Evolutionary conservation across 2,329 filamentous ascomycete genomes (phyloP).

Genomic region (Ophiostoma perfectum): DNA sequence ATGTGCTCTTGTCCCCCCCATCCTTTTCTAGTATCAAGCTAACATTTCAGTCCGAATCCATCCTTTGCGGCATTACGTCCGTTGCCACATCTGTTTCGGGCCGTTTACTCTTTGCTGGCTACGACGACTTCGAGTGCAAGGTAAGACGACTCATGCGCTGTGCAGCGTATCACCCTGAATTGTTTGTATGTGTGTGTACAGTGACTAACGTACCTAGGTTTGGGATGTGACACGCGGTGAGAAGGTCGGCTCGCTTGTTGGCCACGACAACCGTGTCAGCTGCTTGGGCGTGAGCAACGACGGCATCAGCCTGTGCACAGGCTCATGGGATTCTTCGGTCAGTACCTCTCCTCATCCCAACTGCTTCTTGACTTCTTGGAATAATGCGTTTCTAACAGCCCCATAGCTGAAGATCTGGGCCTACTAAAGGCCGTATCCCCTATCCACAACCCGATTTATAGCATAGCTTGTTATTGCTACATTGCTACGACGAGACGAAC

Average conservation of each 20-base stretch:
- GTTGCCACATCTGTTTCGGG: slow-evolving; percentile 97
- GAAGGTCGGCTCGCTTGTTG: slow-evolving; percentile 92
- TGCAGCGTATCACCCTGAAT: too few species aligned
- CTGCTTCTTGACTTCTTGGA: neutral
- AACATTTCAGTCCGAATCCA: slow-evolving; percentile 74
- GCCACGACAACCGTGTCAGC: slow-evolving; percentile 98
- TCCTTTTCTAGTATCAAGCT: slow-evolving; percentile 25
- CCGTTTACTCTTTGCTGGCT: slow-evolving; percentile 89
- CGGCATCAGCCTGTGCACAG: slow-evolving; percentile 97
- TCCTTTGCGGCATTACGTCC: slow-evolving; percentile 95
- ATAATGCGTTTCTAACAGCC: slow-evolving; percentile 31
- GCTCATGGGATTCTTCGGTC: slow-evolving; percentile 98
- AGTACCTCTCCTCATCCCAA: slow-evolving; percentile 37
- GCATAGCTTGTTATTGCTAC: slow-evolving; percentile 9
- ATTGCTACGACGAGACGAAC: slow-evolving; percentile 23
- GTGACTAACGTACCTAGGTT: slow-evolving; percentile 53
- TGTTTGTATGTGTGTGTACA: slow-evolving; percentile 10
- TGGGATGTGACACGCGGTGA: slow-evolving; percentile 97
- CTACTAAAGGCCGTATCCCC: slow-evolving; percentile 50
- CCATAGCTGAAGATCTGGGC: slow-evolving; percentile 80
- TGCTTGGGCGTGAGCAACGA: slow-evolving; percentile 98
- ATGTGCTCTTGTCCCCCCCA: slow-evolving; percentile 35
- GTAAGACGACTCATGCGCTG: slow-evolving; percentile 45
- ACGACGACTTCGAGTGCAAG: slow-evolving; percentile 99
- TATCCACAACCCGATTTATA: neutral